Percentiles rank a stretch among this genome's conserved stretches.
Conservation (phyloP, 805 yeast genomes). For the Danielozyma ontarioensis region DNA sequence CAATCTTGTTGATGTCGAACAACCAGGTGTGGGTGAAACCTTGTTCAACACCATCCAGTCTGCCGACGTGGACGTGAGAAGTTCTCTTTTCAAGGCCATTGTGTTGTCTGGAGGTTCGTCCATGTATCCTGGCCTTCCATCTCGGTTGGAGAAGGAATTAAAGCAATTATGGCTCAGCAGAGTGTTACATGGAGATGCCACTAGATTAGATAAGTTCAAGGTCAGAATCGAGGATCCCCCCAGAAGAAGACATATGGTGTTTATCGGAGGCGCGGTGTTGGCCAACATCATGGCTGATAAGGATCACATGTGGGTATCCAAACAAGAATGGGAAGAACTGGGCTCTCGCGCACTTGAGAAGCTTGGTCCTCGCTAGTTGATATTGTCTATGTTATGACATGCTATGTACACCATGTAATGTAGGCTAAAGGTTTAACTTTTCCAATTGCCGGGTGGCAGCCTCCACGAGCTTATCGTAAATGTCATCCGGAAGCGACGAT, state of each 20-base stretch:
- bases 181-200: constrained; percentile 81
- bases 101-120: constrained; percentile 97
- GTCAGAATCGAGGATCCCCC: constrained; percentile 98
- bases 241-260: constrained; percentile 97
- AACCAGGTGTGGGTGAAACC: constrained; percentile 93
- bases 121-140: constrained; percentile 98
- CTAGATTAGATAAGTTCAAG: constrained; percentile 85
- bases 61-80: constrained; percentile 90
- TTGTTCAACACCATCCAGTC: constrained; percentile 89
- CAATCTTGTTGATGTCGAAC: constrained; percentile 88
- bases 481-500: constrained; percentile 29
- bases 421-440: too few species aligned
- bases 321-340: constrained; percentile 96
- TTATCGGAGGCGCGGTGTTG: constrained; percentile 96
- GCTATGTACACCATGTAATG: too few species aligned
- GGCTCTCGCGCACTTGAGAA: constrained; percentile 82
- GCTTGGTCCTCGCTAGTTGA: constrained; percentile 86
- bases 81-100: constrained; percentile 83
- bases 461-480: constrained; percentile 40
- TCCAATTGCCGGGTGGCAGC: too few species aligned
- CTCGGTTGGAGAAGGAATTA: constrained; percentile 90
- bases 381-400: too few species aligned
- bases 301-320: constrained; percentile 96
- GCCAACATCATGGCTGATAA: constrained; percentile 98
- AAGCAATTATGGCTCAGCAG: constrained; percentile 93